Conservation (phyloP, 345 rosid species). For the Xanthoceras sorbifolium region DNA sequence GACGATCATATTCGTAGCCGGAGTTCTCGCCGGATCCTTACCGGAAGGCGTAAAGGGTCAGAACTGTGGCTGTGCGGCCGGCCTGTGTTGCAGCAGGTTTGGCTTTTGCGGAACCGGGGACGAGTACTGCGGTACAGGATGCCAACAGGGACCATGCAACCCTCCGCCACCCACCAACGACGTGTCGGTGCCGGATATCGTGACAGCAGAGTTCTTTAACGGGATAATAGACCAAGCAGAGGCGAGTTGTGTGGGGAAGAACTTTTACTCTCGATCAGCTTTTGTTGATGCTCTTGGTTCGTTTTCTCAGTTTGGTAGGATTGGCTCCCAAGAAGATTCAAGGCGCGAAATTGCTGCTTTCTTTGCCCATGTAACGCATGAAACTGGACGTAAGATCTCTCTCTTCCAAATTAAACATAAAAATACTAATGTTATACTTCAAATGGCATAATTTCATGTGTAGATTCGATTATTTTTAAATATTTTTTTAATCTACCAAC, state of each 20-base stretch:
- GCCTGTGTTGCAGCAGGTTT: slow-evolving; percentile 32
- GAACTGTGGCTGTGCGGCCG: slow-evolving; percentile 32
- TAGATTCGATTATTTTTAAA: no score
- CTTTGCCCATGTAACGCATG: slow-evolving; percentile 84
- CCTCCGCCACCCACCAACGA: slow-evolving; percentile 39
- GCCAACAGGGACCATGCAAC: slow-evolving; percentile 57
- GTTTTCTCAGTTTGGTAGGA: slow-evolving; percentile 54
- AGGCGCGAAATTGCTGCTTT: slow-evolving; percentile 79
- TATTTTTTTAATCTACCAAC: no score
- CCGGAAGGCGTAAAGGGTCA: slow-evolving; percentile 21
- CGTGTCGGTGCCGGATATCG: slow-evolving; percentile 43
- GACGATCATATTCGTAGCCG: neutral
- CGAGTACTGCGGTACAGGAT: slow-evolving; percentile 42
- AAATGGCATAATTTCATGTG: no score
- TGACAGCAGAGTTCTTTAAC: slow-evolving; percentile 51
- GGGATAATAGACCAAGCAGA: slow-evolving; percentile 54
- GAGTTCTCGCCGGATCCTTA: slow-evolving; percentile 4
- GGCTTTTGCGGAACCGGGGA: slow-evolving; percentile 32
- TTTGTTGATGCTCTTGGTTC: slow-evolving; percentile 56
- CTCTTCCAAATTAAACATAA: neutral
- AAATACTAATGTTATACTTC: no score
- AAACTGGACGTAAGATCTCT: slow-evolving; percentile 69
- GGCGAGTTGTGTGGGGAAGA: slow-evolving; percentile 53
- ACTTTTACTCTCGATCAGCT: slow-evolving; percentile 56
- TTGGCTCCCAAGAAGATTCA: slow-evolving; percentile 49